Evolutionary conservation across 257 asterid genomes (phyloP).

Genomic region (Solanum etuberosum): DNA sequence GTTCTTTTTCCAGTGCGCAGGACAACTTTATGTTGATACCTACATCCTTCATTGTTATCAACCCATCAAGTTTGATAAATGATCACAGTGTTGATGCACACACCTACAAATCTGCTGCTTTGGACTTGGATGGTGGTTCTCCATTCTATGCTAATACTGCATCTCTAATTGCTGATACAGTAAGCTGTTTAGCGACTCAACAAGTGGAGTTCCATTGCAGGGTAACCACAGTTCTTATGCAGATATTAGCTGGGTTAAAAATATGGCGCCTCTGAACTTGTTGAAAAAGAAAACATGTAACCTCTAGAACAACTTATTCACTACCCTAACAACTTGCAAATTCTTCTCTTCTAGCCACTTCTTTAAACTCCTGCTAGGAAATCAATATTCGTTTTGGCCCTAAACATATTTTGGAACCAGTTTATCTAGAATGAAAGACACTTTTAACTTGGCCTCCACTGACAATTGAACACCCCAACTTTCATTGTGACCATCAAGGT

Average conservation of each 20-base stretch:
- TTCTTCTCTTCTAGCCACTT: background rate
- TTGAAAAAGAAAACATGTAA: background rate
- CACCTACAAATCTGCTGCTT: conserved; percentile 11
- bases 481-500: background rate
- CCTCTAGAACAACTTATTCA: background rate
- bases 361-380: background rate
- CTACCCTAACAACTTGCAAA: background rate
- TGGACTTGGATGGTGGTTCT: conserved; percentile 10
- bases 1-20: conserved; percentile 30
- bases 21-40: conserved; percentile 51
- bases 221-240: conserved; percentile 30
- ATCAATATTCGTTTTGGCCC: background rate
- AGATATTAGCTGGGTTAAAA: background rate
- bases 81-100: conserved; percentile 14
- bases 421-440: background rate
- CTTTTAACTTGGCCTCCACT: background rate
- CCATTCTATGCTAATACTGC: conserved; percentile 21
- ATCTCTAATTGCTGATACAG: conserved; percentile 42
- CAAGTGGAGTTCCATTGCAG: conserved; percentile 58
- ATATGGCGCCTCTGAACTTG: background rate
- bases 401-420: background rate
- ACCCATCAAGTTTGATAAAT: conserved; percentile 23
- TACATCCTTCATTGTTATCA: conserved; percentile 62
- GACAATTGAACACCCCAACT: background rate
- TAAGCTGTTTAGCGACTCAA: conserved; percentile 21